Conservation (phyloP, 2,329 filamentous ascomycete species). For the Fusarium sp. region DNA sequence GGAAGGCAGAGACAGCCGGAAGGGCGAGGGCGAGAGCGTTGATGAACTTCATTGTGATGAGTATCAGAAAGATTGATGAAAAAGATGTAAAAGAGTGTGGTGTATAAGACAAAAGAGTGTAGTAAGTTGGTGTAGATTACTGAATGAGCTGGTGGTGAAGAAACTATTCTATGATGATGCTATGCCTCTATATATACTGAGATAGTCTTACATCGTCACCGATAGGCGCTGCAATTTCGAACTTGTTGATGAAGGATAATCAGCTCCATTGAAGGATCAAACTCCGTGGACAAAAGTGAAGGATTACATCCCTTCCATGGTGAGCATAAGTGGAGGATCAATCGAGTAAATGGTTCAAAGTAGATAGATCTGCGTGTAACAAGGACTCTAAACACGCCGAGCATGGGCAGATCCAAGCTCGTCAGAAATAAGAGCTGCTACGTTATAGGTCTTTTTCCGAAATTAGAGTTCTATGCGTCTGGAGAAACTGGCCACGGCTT, state of each 20-base stretch:
- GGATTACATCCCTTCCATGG: not conserved
- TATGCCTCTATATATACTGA: not conserved
- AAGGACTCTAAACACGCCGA: not conserved
- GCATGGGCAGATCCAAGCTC: not conserved
- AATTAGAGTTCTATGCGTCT: slow-evolving; percentile 1
- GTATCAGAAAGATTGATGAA: not conserved
- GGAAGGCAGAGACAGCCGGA: not conserved
- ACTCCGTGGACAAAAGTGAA: not conserved
- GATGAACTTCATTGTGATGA: not conserved
- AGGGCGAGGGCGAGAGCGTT: not conserved
- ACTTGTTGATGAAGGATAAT: not conserved
- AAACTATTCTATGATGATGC: not conserved
- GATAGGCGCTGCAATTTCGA: not conserved
- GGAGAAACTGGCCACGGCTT: not conserved
- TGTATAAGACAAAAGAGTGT: not conserved
- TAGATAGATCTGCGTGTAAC: not conserved
- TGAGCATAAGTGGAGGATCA: not conserved
- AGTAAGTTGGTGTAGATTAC: not conserved
- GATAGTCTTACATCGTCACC: not conserved
- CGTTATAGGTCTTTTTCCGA: not conserved
- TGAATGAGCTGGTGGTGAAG: not conserved
- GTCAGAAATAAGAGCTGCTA: not conserved
- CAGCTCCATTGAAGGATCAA: not conserved
- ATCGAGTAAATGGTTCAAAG: not conserved
- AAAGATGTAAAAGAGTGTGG: not conserved